Conservation (phyloP, 2,329 filamentous ascomycete species). For the Xylariales sp. region DNA sequence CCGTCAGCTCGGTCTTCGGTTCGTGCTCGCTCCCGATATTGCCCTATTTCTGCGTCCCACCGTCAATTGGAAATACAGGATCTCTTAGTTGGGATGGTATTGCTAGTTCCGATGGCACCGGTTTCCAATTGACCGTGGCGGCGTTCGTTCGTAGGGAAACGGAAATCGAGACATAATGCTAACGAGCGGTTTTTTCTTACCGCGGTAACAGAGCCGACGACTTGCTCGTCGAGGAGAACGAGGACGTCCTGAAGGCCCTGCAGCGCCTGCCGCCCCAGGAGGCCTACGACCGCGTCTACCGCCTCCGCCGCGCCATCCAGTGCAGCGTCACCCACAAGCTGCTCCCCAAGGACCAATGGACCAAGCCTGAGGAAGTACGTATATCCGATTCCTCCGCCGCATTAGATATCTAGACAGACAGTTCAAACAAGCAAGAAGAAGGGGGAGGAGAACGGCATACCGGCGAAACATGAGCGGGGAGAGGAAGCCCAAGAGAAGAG, state of each 20-base stretch:
- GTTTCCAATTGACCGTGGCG: constrained; percentile 14
- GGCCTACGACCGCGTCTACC: constrained; percentile 96
- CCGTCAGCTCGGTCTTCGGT: constrained; percentile 92
- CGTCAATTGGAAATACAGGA: background rate
- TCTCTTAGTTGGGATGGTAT: background rate
- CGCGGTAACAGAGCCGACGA: constrained; percentile 82
- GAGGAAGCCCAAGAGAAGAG: background rate
- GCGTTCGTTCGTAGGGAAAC: background rate
- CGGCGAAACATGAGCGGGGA: too few relatives aligned
- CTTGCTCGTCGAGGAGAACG: constrained; percentile 92
- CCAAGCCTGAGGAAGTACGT: constrained; percentile 65
- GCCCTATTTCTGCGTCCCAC: background rate
- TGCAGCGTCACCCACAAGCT: constrained; percentile 72
- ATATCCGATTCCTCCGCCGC: background rate
- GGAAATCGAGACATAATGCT: constrained; percentile 21
- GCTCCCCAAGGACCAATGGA: constrained; percentile 71
- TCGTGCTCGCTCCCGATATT: constrained; percentile 49
- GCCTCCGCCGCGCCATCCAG: constrained; percentile 94
- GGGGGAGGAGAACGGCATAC: background rate
- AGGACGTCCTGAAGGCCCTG: constrained; percentile 85
- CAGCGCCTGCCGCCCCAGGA: constrained; percentile 91
- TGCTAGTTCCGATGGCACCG: background rate
- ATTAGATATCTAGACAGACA: background rate
- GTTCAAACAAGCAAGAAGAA: background rate
- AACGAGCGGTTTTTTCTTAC: constrained; percentile 13